These are phyloP conservation scores for Colletotrichum tropicale DNA, from an alignment of 2,329 filamentous ascomycete species.

Conservation along the genomic window DNA sequence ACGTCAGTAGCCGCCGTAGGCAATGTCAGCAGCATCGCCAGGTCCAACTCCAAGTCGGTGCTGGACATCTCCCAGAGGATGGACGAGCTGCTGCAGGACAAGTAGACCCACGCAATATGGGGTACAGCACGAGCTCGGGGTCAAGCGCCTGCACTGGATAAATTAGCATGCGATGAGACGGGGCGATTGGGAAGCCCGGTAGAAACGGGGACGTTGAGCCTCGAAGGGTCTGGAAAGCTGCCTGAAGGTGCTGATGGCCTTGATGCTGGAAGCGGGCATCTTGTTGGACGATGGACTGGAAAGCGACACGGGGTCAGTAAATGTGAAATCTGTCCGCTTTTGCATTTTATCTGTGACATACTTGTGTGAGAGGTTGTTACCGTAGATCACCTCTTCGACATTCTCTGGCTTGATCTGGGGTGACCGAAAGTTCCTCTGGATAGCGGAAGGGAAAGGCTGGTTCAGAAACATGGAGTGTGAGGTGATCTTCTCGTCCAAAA, in stretches of 20 bases:
- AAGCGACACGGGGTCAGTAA: background rate
- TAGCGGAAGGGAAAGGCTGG: no score
- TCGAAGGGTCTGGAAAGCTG: background rate
- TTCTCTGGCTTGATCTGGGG: background rate
- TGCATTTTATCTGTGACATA: background rate
- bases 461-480: no score
- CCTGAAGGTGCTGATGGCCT: background rate
- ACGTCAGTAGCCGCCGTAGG: background rate
- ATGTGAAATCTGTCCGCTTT: background rate
- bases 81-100: background rate
- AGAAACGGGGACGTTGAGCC: background rate
- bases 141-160: background rate
- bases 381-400: background rate
- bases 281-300: background rate
- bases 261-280: background rate
- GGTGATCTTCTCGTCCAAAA: no score
- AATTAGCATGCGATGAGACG: background rate
- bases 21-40: background rate
- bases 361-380: background rate
- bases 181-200: background rate
- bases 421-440: no score
- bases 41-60: background rate
- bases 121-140: background rate
- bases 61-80: background rate
- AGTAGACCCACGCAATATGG: background rate